phyloP scores from a whole-genome alignment of 345 rosid genomes.

The Boechera retrofracta region DNA sequence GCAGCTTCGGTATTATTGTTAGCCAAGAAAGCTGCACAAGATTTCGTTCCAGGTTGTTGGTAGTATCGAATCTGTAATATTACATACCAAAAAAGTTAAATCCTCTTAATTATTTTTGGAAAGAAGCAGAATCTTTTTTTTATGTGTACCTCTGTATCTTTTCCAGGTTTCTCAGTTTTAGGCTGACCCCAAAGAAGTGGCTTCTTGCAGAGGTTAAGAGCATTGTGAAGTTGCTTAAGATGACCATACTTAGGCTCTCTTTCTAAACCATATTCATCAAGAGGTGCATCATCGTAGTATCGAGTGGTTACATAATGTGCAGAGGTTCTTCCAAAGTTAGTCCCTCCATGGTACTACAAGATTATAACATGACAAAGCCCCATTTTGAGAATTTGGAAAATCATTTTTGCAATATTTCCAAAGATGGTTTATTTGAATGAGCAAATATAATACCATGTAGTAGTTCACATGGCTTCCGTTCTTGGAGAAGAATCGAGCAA shows the following conservation, averaged over 20 bases:
- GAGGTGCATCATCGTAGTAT: conserved; percentile 92
- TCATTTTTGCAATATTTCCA: conserved; percentile 4
- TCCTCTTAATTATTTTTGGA: background rate
- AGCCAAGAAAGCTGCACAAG: conserved; percentile 80
- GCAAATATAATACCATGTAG: conserved; percentile 61
- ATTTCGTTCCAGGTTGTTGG: conserved; percentile 53
- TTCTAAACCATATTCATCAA: conserved; percentile 79
- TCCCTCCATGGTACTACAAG: conserved; percentile 86
- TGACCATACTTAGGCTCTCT: conserved; percentile 84
- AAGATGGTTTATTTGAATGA: background rate
- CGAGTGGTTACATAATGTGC: conserved; percentile 76
- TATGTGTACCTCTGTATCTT: conserved; percentile 56
- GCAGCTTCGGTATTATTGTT: conserved; percentile 56
- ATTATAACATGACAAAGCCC: background rate
- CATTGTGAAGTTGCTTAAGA: conserved; percentile 75
- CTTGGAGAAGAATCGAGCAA: conserved; percentile 66
- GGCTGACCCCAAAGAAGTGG: conserved; percentile 68
- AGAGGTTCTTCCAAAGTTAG: conserved; percentile 78
- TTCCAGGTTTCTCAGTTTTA: conserved; percentile 36
- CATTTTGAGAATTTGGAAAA: conserved; percentile 7
- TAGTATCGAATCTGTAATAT: conserved; percentile 57
- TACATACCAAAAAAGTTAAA: background rate
- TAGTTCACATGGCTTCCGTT: conserved; percentile 81
- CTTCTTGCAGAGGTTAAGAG: conserved; percentile 64
- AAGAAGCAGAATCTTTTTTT: background rate